These are phyloP conservation scores for Dichotomocladium elegans DNA, from an alignment of 371 early-diverging fungal species.

Conservation along the genomic window DNA sequence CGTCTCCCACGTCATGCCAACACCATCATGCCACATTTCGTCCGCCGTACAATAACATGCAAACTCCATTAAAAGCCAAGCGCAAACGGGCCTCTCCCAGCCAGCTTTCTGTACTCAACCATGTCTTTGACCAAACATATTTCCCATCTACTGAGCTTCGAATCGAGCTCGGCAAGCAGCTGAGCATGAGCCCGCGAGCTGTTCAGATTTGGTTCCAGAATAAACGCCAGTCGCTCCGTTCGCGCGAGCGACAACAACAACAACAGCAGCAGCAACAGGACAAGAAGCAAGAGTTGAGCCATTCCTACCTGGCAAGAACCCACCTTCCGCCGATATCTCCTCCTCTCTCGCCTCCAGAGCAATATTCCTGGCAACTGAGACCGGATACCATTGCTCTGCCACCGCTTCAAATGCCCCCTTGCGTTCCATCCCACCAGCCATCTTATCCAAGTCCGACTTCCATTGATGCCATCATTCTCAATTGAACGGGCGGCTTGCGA, in stretches of 20 bases:
- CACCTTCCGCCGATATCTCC: conserved; percentile 46
- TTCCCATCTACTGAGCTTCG: conserved; percentile 75
- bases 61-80: conserved; percentile 36
- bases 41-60: not conserved
- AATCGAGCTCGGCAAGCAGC: conserved; percentile 74
- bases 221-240: conserved; percentile 64
- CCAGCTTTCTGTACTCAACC: conserved; percentile 49
- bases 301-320: conserved; percentile 24
- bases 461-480: conserved; percentile 15
- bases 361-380: too few relatives aligned
- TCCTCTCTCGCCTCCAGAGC: conserved; percentile 20
- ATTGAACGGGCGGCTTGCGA: too few relatives aligned
- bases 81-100: conserved; percentile 45
- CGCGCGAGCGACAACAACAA: conserved; percentile 39
- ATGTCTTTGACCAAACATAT: conserved; percentile 48
- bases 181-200: conserved; percentile 78
- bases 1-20: not conserved
- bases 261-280: too few relatives aligned
- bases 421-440: conserved; percentile 21
- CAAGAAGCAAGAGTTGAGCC: conserved; percentile 21
- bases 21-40: conserved; percentile 2
- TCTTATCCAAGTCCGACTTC: conserved; percentile 35
- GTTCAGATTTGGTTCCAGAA: conserved; percentile 98
- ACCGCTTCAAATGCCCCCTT: conserved; percentile 30
- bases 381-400: conserved; percentile 15